These are phyloP conservation scores for Tillandsia leiboldiana DNA, from an alignment of 176 grass and related monocot genomes.

Conservation along the genomic window DNA sequence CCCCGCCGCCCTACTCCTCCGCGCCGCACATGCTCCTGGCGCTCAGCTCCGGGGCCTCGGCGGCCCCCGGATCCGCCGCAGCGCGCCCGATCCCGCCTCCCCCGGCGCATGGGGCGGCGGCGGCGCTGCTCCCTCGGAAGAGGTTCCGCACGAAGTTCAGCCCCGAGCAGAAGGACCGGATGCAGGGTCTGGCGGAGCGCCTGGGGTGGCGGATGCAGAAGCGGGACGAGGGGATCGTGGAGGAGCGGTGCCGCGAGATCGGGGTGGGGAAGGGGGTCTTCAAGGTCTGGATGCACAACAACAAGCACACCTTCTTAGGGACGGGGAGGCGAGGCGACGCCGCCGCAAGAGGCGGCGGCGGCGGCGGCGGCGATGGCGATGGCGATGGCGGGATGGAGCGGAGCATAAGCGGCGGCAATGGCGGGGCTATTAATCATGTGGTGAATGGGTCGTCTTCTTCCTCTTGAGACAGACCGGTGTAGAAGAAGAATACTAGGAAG, in stretches of 20 bases:
- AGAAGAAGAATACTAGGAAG: background rate
- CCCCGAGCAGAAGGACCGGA: conserved; percentile 83
- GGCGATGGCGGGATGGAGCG: conserved; percentile 5
- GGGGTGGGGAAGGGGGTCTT: conserved; percentile 90
- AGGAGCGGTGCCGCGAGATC: conserved; percentile 85
- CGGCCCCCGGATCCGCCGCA: conserved; percentile 6
- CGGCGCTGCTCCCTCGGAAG: conserved; percentile 41
- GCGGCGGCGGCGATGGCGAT: background rate
- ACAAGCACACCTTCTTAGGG: conserved; percentile 93
- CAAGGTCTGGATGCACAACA: conserved; percentile 99
- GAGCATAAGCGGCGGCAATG: background rate
- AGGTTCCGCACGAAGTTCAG: conserved; percentile 95
- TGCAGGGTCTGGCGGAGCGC: conserved; percentile 87
- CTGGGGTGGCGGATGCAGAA: conserved; percentile 96
- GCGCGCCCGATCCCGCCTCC: background rate
- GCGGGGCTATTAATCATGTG: background rate
- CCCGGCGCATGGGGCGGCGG: conserved; percentile 4
- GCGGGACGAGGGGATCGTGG: conserved; percentile 71
- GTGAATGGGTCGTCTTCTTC: conserved; percentile 30
- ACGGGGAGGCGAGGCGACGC: conserved; percentile 20
- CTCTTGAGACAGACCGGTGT: background rate
- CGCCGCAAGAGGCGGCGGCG: background rate
- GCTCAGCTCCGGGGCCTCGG: conserved; percentile 41
- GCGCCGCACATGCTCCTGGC: conserved; percentile 85
- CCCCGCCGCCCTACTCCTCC: conserved; percentile 42